Evolutionary conservation across 805 yeast genomes (phyloP).

Genomic region (Clavispora santaluciae): DNA sequence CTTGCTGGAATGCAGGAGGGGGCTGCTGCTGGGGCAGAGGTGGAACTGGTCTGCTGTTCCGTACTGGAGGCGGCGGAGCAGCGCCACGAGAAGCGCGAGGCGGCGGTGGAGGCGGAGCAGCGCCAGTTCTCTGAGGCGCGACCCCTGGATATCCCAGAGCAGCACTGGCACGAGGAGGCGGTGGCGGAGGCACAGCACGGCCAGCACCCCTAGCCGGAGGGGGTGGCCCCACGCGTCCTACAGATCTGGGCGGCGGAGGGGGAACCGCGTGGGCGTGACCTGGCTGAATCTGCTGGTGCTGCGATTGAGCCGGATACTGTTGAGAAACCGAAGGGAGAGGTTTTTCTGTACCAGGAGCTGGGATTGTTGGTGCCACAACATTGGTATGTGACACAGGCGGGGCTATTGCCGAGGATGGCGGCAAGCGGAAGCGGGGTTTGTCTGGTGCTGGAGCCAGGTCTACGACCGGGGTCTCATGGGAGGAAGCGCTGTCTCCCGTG

Average conservation of each 20-base stretch:
- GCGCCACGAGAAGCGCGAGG: conserved; percentile 2
- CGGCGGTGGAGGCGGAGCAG: conserved; percentile 10
- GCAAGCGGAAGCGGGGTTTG: conserved; percentile 29
- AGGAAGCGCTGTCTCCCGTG: conserved; percentile 4
- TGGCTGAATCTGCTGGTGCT: conserved; percentile 1
- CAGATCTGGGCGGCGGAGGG: conserved; percentile 4
- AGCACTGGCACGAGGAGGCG: conserved; percentile 5
- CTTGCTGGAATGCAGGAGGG: conserved; percentile 16
- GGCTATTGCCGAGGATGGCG: conserved; percentile 28
- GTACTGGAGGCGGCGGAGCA: background rate
- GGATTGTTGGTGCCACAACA: conserved; percentile 12
- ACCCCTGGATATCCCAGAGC: background rate
- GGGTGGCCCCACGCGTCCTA: conserved; percentile 10
- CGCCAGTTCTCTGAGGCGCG: conserved; percentile 1
- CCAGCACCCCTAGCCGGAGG: conserved; percentile 18
- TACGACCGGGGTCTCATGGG: background rate
- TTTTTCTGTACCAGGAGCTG: conserved; percentile 2
- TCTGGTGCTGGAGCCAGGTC: conserved; percentile 1
- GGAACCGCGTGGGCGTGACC: background rate
- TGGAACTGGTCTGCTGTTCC: background rate
- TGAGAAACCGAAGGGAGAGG: background rate
- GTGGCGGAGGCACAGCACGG: conserved; percentile 13
- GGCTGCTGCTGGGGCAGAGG: conserved; percentile 10
- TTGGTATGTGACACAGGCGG: conserved; percentile 20
- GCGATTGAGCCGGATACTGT: conserved; percentile 7